Conservation (phyloP, 1,284 basidiomycete species). For the Pseudozyma tsukubaensis region DNA sequence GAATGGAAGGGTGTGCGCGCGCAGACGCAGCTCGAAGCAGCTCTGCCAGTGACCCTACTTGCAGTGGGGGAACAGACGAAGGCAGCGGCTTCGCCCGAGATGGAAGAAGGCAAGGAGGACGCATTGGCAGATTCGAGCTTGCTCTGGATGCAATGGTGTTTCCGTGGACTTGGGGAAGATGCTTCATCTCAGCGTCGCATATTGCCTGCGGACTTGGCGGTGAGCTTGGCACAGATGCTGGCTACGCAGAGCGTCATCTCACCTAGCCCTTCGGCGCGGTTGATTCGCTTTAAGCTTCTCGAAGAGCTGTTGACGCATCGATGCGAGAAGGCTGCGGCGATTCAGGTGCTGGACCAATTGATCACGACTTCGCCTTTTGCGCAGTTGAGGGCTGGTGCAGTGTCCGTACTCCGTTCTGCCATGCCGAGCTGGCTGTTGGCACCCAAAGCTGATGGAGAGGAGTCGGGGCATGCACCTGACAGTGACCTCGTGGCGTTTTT, state of each 20-base stretch:
- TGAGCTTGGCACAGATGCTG: slow-evolving; percentile 44
- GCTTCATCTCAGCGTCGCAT: slow-evolving; percentile 12
- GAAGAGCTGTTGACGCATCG: slow-evolving; percentile 21
- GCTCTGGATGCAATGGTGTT: slow-evolving; percentile 49
- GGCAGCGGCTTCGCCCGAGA: slow-evolving; percentile 32
- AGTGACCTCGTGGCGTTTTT: slow-evolving; percentile 10
- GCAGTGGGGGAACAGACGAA: slow-evolving; percentile 40
- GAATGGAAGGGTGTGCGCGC: slow-evolving; percentile 41
- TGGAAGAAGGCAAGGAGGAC: slow-evolving; percentile 37
- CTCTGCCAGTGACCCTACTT: slow-evolving; percentile 37
- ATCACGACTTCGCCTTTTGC: slow-evolving; percentile 50
- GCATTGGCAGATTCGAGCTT: slow-evolving; percentile 40
- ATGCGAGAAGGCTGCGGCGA: slow-evolving; percentile 14
- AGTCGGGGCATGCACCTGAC: neutral
- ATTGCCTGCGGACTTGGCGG: slow-evolving; percentile 24
- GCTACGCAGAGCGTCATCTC: slow-evolving; percentile 56
- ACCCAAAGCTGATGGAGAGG: neutral
- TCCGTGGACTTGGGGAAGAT: slow-evolving; percentile 21
- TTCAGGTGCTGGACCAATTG: slow-evolving; percentile 37
- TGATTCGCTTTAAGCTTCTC: slow-evolving; percentile 47
- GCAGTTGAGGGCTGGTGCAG: slow-evolving; percentile 44
- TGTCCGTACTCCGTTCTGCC: slow-evolving; percentile 28
- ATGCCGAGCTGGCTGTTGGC: slow-evolving; percentile 2
- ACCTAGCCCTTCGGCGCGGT: slow-evolving; percentile 37
- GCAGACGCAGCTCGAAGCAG: slow-evolving; percentile 36